Base-by-base conservation (phyloP, 169 alveolate species). In the Theileria sp. region DNA sequence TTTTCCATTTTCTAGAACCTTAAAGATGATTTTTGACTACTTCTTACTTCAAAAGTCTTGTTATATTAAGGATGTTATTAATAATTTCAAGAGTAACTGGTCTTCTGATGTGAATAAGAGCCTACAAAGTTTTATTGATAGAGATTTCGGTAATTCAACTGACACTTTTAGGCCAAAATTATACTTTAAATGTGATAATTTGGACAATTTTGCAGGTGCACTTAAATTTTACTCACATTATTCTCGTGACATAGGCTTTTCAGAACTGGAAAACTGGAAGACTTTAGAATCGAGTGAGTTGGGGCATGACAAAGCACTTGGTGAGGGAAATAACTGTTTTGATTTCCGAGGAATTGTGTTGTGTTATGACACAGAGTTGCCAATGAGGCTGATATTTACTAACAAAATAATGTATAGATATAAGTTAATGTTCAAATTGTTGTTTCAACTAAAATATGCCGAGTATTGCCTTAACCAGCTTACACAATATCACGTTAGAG, bases 401-500 rank as follows among this genome's bases (percentile, higher is more conserved):
- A 4, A 36, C 26, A 69, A 69, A 19, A 76, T 88, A 30, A 71
- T 90, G 77, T 79, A 66, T 74, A 89, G 83, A 71, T 89, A 86
- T 61, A 77, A 87, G 21, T 30, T 74, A 15, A 73, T 82, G 25
- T 89, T 89, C 44, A 61, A 85, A 49, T 51, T 86, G 58, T 50
- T 89, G 70, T 76, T 84, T 71, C 88, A 86, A 44, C 85, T 88
- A 54, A 89, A 89, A 74, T 86, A 86, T 54, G 76, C 88, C 25
- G 91, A 79, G 58, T 84, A 82, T 30, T 83, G 72, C 25, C 82
- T 89, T 23, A 34, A 89, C 21, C 78, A 74, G 32, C 86, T 89
- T 0, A 86, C 92, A 91, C 54, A 83, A 19, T 79, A 62, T 67
- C 92, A 86, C 64, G 83, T 89, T 88, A 86, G 80, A 68, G 77